These are phyloP conservation scores for Camillea tinctor DNA, from an alignment of 2,329 filamentous ascomycete species.

Conservation along the genomic window DNA sequence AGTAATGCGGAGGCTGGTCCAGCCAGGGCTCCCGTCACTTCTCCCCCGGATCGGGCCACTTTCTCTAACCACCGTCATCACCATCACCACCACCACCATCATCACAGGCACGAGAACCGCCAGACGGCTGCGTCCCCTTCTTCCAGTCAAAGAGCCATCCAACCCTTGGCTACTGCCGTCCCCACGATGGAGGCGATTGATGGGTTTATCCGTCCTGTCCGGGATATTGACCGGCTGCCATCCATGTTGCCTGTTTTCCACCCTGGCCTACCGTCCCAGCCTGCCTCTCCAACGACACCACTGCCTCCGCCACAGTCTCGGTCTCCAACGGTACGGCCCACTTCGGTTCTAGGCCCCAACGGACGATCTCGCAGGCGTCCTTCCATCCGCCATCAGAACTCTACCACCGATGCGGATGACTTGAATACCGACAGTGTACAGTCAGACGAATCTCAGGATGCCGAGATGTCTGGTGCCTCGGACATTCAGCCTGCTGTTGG, in stretches of 20 bases:
- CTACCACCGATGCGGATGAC: conserved; percentile 87
- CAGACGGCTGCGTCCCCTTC: conserved; percentile 49
- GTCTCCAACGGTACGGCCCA: conserved; percentile 55
- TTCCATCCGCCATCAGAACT: conserved; percentile 86
- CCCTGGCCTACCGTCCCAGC: conserved; percentile 76
- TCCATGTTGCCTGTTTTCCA: conserved; percentile 75
- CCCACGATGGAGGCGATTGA: conserved; percentile 68
- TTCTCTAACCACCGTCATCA: conserved; percentile 54
- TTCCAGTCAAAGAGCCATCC: conserved; percentile 50
- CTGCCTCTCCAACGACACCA: conserved; percentile 86
- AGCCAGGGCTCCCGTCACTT: conserved; percentile 61
- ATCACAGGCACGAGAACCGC: conserved; percentile 50
- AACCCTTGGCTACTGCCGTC: conserved; percentile 66
- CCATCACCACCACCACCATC: conserved; percentile 44
- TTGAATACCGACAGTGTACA: conserved; percentile 78
- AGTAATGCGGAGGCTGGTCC: conserved; percentile 55
- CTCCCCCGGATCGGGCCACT: conserved; percentile 68
- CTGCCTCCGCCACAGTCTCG: conserved; percentile 64
- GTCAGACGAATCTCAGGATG: conserved; percentile 74
- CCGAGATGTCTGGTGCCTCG: conserved; percentile 75
- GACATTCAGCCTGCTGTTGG: conserved; percentile 81
- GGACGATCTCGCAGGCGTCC: conserved; percentile 67
- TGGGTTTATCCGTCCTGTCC: conserved; percentile 75
- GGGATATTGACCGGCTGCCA: conserved; percentile 77
- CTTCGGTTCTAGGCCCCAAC: conserved; percentile 51